phyloP scores from a whole-genome alignment of 371 early-diverging fungal genomes.

The Mortierella sp. region DNA sequence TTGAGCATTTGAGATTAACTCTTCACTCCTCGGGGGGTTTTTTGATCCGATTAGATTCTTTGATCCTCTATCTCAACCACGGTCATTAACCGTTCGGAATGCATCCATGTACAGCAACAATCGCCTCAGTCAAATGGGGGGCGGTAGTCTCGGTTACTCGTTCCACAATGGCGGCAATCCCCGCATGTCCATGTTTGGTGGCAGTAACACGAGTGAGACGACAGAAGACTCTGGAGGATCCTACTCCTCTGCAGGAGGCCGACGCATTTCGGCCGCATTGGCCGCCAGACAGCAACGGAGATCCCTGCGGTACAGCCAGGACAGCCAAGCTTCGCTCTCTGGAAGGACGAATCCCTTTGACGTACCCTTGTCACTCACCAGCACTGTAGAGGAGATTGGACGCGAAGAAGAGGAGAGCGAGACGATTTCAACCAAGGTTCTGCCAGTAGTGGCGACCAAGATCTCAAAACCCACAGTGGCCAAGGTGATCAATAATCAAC shows the following conservation, averaged over 20 bases:
- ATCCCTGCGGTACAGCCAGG: conserved; percentile 39
- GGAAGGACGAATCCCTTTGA: too few relatives aligned
- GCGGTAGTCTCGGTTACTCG: neutral
- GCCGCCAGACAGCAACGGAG: conserved; percentile 41
- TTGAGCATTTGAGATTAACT: too few relatives aligned
- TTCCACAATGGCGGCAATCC: neutral
- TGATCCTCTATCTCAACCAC: conserved; percentile 23
- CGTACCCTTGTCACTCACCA: neutral
- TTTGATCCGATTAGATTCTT: conserved; percentile 13
- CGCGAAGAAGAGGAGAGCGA: too few relatives aligned
- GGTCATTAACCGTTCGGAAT: conserved; percentile 40
- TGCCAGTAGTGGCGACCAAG: conserved; percentile 30
- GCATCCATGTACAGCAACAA: conserved; percentile 30
- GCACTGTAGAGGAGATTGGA: neutral
- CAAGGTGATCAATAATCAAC: conserved; percentile 29
- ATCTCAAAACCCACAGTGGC: conserved; percentile 29
- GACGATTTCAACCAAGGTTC: conserved; percentile 22
- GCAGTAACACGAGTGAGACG: conserved; percentile 23
- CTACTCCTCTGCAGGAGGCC: conserved; percentile 18
- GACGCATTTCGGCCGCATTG: conserved; percentile 33
- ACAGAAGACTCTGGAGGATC: conserved; percentile 35
- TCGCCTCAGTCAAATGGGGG: neutral
- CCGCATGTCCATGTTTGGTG: conserved; percentile 29
- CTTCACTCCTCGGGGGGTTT: neutral
- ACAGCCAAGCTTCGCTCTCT: conserved; percentile 18